Base-by-base conservation (phyloP, 495 filamentous ascomycete species). In the Umbilicaria muhlenbergii region DNA sequence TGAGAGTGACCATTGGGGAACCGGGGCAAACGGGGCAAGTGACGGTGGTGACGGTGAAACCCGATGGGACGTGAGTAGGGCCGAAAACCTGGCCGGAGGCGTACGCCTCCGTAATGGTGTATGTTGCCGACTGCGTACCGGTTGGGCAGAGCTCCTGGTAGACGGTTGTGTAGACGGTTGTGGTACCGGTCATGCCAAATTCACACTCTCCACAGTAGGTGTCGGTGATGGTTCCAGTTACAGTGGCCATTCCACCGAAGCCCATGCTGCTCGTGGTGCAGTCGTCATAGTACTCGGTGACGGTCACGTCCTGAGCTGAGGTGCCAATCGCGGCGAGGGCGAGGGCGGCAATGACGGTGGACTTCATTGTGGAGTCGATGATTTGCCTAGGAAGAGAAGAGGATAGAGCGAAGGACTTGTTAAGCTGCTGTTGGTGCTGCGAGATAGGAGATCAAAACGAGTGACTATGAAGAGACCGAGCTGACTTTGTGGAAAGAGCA, bases 91-190 rank as follows among this genome's bases (percentile, higher is more conserved):
- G 33, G 32, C 50, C 53, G 8, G 36, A 15, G 39, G 44, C 41
- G 41, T 51, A 56, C 8, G 44, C 31, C 37, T 56, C 53, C 11
- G 50, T 56, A 34, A 56, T 39, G 13, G 53, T 56, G 45, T 53
- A 56, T 31, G 53, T 53, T 36, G 38, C 38, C 37, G 39, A 32
- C 16, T 49, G 31, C 10, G 17, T 28, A 32, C 44, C 45, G n/a
- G 38, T 46, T 12, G 50, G 33, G 39, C 53, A 56, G 21, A 43
- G 17, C n/a, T 45, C 33, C 4, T 13, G 16, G 39, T 37, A 48
- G 5, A 32, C 18, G 14, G 53, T 56, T 18, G 38, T 44, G 34
- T 56, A 56, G 10, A 38, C 45, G 11, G 50, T 56, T 11, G 45
- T 18, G 32, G 34, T 35, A 32, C 19, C 40, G 13, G 36, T 33